Evolutionary conservation across 768 basidiomycete species (phyloP).

Genomic region (Termitomyces sp.): DNA sequence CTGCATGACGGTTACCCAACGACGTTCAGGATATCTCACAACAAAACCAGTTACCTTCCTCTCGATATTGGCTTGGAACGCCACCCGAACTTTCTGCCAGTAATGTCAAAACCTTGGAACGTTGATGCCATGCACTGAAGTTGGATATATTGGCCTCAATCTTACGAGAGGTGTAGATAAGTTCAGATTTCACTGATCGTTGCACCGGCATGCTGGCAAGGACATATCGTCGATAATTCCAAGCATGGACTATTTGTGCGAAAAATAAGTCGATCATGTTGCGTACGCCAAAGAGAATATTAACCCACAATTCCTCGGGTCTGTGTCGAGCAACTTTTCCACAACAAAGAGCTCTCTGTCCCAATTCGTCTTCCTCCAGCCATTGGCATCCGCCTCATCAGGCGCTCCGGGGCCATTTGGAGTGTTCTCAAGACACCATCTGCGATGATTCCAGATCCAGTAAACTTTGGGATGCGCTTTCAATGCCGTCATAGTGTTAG

Average conservation of each 20-base stretch:
- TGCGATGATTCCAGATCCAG: slow-evolving; percentile 97
- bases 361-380: slow-evolving; percentile 85
- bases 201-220: slow-evolving; percentile 62
- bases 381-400: slow-evolving; percentile 36
- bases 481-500: slow-evolving; percentile 75
- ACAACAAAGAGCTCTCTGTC: slow-evolving; percentile 79
- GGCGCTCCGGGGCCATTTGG: slow-evolving; percentile 61
- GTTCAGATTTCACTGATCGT: slow-evolving; percentile 56
- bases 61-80: slow-evolving; percentile 49
- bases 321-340: slow-evolving; percentile 88
- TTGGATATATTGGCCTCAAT: slow-evolving; percentile 95
- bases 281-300: not conserved
- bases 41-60: slow-evolving; percentile 47
- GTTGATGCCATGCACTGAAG: slow-evolving; percentile 98
- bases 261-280: not conserved
- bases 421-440: slow-evolving; percentile 89
- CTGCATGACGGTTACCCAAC: slow-evolving; percentile 32
- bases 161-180: slow-evolving; percentile 83
- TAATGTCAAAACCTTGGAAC: slow-evolving; percentile 70
- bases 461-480: slow-evolving; percentile 92
- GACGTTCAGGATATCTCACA: not conserved
- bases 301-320: slow-evolving; percentile 85
- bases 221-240: slow-evolving; percentile 90
- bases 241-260: slow-evolving; percentile 70
- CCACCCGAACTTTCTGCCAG: slow-evolving; percentile 59